phyloP scores from a whole-genome alignment of 331 rosid genomes.

The Phaseolus coccineus region DNA sequence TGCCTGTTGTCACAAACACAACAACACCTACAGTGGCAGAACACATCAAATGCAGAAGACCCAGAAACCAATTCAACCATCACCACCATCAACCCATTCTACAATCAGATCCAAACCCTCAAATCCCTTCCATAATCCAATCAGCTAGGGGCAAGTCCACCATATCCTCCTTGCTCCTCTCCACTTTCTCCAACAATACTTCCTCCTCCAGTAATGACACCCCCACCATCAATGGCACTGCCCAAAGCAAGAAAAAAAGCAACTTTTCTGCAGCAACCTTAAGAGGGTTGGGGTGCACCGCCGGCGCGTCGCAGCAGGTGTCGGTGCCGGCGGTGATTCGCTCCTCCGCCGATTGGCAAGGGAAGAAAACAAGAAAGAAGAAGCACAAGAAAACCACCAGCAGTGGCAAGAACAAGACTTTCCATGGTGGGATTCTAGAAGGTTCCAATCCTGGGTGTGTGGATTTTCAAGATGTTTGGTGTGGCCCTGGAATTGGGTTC shows the following conservation, averaged over 20 bases:
- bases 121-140: conserved; percentile 65
- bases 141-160: conserved; percentile 80
- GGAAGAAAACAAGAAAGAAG: conserved; percentile 66
- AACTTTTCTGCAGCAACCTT: conserved; percentile 71
- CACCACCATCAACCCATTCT: conserved; percentile 52
- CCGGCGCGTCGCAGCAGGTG: conserved; percentile 81
- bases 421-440: conserved; percentile 47
- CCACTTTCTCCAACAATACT: conserved; percentile 61
- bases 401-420: conserved; percentile 18
- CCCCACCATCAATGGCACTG: conserved; percentile 4
- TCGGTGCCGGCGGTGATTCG: conserved; percentile 92
- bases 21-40: conserved; percentile 45
- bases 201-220: conserved; percentile 45
- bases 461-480: conserved; percentile 95
- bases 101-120: conserved; percentile 70
- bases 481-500: conserved; percentile 96
- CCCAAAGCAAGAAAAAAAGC: conserved; percentile 61
- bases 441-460: conserved; percentile 60
- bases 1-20: conserved; percentile 60
- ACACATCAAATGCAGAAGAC: conserved; percentile 67
- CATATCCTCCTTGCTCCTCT: conserved; percentile 82
- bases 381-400: conserved; percentile 48
- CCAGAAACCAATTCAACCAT: conserved; percentile 65
- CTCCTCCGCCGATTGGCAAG: conserved; percentile 89
- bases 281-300: conserved; percentile 84